Percentiles rank a stretch among this genome's conserved stretches.
phyloP scores from a whole-genome alignment of 306 rosid genomes.

The Bauhinia variegata region DNA sequence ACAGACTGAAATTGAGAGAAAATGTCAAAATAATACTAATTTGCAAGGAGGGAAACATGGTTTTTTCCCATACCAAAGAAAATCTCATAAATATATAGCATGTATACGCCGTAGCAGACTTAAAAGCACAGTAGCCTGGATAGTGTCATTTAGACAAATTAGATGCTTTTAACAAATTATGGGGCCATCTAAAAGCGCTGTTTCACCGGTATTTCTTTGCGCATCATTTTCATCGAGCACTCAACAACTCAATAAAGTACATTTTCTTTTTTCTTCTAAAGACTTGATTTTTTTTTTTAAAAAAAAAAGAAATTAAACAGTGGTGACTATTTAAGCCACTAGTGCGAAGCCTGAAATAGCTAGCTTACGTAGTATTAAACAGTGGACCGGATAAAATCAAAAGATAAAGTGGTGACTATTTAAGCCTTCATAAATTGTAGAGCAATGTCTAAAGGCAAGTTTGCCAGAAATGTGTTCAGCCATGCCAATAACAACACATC shows the following conservation, averaged over 20 bases:
- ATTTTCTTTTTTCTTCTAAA: too few relatives aligned
- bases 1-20: constrained; percentile 10
- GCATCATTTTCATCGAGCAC: not conserved
- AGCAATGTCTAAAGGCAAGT: not conserved
- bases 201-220: not conserved
- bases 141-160: not conserved
- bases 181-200: not conserved
- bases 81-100: too few relatives aligned
- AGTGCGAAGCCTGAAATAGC: too few relatives aligned
- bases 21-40: not conserved
- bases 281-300: too few relatives aligned
- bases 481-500: not conserved
- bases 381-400: too few relatives aligned
- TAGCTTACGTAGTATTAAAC: too few relatives aligned
- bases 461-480: not conserved
- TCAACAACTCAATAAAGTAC: too few relatives aligned
- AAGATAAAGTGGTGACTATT: constrained; percentile 4
- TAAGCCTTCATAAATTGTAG: constrained; percentile 14
- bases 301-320: too few relatives aligned
- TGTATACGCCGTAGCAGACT: not conserved
- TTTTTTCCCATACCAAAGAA: constrained; percentile 11
- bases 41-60: constrained; percentile 1
- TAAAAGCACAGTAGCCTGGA: not conserved
- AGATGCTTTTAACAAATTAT: too few relatives aligned
- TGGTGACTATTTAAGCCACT: too few relatives aligned